These are phyloP conservation scores for Aspergillus sclerotialis DNA, from an alignment of 2,329 filamentous ascomycete species.

Conservation along the genomic window DNA sequence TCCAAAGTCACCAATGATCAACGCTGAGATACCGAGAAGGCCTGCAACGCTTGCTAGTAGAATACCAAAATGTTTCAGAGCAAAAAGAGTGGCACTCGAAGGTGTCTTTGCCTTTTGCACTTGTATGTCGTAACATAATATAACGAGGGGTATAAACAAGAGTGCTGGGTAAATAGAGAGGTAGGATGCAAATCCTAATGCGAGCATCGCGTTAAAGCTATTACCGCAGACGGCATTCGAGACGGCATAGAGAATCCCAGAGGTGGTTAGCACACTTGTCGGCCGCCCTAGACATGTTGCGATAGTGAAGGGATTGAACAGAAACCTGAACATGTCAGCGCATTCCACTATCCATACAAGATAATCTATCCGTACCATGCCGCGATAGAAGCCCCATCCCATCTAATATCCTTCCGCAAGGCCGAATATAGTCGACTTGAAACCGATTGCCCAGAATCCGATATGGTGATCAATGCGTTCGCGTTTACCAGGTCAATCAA, in stretches of 20 bases:
- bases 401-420: constrained; percentile 64
- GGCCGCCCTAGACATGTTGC: constrained; percentile 84
- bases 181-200: constrained; percentile 81
- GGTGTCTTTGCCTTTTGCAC: constrained; percentile 24
- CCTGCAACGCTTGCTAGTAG: constrained; percentile 51
- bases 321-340: constrained; percentile 53
- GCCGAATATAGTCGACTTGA: constrained; percentile 73
- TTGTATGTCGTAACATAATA: constrained; percentile 71
- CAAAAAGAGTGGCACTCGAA: constrained; percentile 42
- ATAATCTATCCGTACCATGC: constrained; percentile 55
- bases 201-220: constrained; percentile 69
- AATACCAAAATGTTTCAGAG: constrained; percentile 45
- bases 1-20: constrained; percentile 72
- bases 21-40: constrained; percentile 64
- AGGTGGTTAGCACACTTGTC: constrained; percentile 81
- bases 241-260: constrained; percentile 77
- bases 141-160: constrained; percentile 71
- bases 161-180: constrained; percentile 87
- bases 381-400: constrained; percentile 68
- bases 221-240: constrained; percentile 71
- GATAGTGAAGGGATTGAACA: constrained; percentile 93
- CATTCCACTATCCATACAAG: neutral
- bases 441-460: constrained; percentile 70
- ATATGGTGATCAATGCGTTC: constrained; percentile 68
- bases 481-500: constrained; percentile 75